Conservation (phyloP, 2,329 filamentous ascomycete species). For the Davidsoniella eucalypti region DNA sequence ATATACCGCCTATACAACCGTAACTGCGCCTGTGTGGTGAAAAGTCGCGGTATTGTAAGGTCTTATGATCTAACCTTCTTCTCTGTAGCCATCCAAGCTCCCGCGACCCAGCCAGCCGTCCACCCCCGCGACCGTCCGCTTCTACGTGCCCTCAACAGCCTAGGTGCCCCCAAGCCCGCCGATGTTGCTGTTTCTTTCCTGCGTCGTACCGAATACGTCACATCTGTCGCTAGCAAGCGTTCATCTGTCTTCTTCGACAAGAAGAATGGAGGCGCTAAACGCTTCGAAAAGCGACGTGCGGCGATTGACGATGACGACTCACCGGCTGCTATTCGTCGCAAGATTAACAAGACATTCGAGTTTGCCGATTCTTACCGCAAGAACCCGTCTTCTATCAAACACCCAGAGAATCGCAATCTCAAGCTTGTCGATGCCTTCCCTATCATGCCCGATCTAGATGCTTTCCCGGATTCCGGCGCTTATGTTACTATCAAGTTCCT, state of each 20-base stretch:
- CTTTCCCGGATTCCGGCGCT: constrained; percentile 53
- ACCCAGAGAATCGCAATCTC: constrained; percentile 41
- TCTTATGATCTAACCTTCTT: constrained; percentile 1
- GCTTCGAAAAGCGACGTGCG: constrained; percentile 23
- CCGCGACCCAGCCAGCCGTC: constrained; percentile 50
- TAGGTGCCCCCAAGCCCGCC: constrained; percentile 67
- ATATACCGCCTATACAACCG: not conserved
- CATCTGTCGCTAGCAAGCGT: constrained; percentile 33
- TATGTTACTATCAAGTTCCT: constrained; percentile 56
- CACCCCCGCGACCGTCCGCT: constrained; percentile 76
- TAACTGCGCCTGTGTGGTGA: not conserved
- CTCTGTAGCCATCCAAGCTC: constrained; percentile 59
- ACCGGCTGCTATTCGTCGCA: constrained; percentile 49
- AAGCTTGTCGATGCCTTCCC: constrained; percentile 43
- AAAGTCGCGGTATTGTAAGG: not conserved
- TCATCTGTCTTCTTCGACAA: constrained; percentile 17
- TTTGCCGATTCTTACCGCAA: constrained; percentile 36
- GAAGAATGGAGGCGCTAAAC: constrained; percentile 4
- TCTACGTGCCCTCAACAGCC: constrained; percentile 63
- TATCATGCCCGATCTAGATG: constrained; percentile 47
- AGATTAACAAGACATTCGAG: constrained; percentile 47
- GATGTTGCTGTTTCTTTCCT: constrained; percentile 81
- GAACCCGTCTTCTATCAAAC: constrained; percentile 36
- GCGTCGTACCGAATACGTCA: constrained; percentile 90
- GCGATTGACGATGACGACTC: constrained; percentile 46